These are phyloP conservation scores for Micractinium sp. DNA, from an alignment of 139 green algal species.

Conservation along the genomic window DNA sequence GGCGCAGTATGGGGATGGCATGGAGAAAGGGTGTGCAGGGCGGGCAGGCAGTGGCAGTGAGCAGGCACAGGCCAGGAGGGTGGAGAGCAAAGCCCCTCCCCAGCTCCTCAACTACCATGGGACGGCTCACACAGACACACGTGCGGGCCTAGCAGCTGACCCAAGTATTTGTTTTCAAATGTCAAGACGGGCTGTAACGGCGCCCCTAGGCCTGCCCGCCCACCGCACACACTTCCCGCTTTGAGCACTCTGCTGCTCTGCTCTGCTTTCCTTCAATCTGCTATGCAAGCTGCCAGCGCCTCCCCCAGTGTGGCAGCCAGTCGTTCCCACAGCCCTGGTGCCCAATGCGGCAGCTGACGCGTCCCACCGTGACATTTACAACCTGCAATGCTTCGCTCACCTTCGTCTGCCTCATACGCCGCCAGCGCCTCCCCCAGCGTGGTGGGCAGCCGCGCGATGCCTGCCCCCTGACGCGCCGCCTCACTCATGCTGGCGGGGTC, in stretches of 20 bases:
- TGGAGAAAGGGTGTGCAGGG: background rate
- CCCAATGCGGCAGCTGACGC: background rate
- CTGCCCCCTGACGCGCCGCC: background rate
- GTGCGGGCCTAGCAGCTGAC: too few relatives aligned
- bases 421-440: conserved; percentile 22
- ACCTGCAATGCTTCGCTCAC: background rate
- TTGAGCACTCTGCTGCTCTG: background rate
- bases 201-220: too few relatives aligned
- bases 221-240: too few relatives aligned
- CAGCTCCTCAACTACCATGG: background rate
- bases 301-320: conserved; percentile 3
- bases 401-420: conserved; percentile 23
- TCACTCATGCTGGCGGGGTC: conserved; percentile 36
- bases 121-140: too few relatives aligned
- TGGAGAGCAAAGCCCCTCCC: background rate
- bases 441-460: conserved; percentile 19
- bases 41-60: background rate
- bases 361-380: background rate
- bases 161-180: too few relatives aligned
- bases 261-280: background rate
- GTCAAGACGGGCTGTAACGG: too few relatives aligned
- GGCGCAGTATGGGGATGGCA: background rate
- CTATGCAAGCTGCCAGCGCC: background rate
- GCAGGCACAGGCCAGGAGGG: too few relatives aligned
- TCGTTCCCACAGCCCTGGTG: background rate